Evolutionary conservation across 2,329 filamentous ascomycete genomes (phyloP).

Genomic region (Scedosporium minutisporum): DNA sequence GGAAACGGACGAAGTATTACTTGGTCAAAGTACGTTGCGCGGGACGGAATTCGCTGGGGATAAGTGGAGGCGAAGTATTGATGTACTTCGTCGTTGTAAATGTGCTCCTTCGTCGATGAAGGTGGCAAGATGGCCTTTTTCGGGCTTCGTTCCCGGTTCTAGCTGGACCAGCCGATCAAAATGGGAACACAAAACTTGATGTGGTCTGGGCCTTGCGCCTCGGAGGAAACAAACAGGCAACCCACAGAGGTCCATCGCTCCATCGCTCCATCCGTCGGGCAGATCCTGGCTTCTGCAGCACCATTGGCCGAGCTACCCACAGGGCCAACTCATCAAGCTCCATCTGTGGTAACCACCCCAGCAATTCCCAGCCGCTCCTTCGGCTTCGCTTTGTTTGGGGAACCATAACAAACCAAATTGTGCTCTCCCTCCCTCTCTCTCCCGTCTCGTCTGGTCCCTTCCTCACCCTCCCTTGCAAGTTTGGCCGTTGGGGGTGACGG

Average conservation of each 20-base stretch:
- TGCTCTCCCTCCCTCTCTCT: not conserved
- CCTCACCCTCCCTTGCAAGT: not conserved
- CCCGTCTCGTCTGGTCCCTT: not conserved
- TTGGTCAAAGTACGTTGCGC: not conserved
- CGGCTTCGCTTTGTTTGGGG: not conserved
- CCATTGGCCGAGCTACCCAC: slow-evolving; percentile 3
- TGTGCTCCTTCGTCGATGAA: not conserved
- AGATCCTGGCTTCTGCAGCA: slow-evolving; percentile 2
- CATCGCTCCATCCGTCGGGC: not conserved
- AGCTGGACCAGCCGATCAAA: not conserved
- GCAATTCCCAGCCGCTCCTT: slow-evolving; percentile 2
- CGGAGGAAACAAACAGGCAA: slow-evolving; percentile 5
- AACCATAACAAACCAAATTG: slow-evolving; percentile 4
- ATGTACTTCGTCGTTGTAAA: no score
- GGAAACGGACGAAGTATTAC: not conserved
- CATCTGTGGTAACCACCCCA: not conserved
- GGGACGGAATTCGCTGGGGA: not conserved
- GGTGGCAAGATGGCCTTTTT: slow-evolving; percentile 3
- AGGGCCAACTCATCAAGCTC: slow-evolving; percentile 8
- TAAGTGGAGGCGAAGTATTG: not conserved
- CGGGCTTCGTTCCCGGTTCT: not conserved
- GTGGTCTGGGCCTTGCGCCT: not conserved
- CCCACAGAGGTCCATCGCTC: not conserved
- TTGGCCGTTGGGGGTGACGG: not conserved
- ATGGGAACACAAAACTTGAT: not conserved